A percentile compares a stretch with the other conserved stretches of the same genome.
phyloP scores from a whole-genome alignment of 208 protist genomes.

The Acanthamoeba sp. region DNA sequence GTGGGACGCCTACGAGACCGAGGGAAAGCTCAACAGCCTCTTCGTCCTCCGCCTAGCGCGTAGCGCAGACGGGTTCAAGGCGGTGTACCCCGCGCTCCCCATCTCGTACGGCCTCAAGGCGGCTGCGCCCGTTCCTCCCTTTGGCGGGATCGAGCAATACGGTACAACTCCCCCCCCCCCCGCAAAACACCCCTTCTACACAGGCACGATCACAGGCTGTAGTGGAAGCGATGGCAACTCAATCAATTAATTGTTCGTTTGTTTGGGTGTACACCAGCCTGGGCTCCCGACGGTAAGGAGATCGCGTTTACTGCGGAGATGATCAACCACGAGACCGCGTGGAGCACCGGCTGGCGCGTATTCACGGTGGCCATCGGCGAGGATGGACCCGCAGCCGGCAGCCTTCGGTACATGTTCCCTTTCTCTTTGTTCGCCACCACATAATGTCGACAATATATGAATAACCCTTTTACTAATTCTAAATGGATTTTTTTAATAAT shows the following conservation, averaged over 20 bases:
- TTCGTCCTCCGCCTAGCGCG: slow-evolving; percentile 17
- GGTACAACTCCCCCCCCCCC: not conserved
- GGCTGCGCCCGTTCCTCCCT: slow-evolving; percentile 70
- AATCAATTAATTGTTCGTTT: no score
- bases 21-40: slow-evolving; percentile 70
- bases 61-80: not conserved
- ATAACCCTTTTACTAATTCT: no score
- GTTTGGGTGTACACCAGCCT: not conserved
- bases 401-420: not conserved
- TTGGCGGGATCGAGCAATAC: slow-evolving; percentile 74
- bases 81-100: not conserved
- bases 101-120: slow-evolving; percentile 62
- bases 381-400: not conserved
- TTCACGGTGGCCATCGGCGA: slow-evolving; percentile 36
- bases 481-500: no score
- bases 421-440: no score
- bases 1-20: slow-evolving; percentile 74
- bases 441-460: no score
- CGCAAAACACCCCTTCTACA: not conserved
- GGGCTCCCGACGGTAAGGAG: slow-evolving; percentile 51
- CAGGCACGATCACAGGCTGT: no score
- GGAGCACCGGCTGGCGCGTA: slow-evolving; percentile 73
- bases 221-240: no score
- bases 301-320: slow-evolving; percentile 77
- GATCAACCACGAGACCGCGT: slow-evolving; percentile 54